phyloP scores from a whole-genome alignment of 2,329 filamentous ascomycete genomes.

The Arthrobotrys conoides region DNA sequence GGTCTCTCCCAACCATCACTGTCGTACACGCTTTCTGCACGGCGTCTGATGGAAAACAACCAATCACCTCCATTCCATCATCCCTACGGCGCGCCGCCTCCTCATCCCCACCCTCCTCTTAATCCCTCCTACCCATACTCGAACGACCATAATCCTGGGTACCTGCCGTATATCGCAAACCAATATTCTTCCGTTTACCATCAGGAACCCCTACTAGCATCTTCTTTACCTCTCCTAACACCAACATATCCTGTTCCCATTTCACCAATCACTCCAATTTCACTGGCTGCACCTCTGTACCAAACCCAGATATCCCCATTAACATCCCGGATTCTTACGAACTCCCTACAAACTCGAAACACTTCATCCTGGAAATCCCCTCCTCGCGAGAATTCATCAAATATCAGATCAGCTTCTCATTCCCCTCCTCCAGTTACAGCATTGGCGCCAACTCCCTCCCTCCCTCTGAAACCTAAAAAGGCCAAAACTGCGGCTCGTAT shows the following conservation, averaged over 20 bases:
- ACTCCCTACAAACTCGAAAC: neutral
- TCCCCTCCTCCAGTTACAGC: slow-evolving; percentile 8
- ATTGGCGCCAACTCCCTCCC: slow-evolving; percentile 16
- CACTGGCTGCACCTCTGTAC: slow-evolving; percentile 12
- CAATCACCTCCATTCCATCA: slow-evolving; percentile 59
- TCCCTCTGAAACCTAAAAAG: slow-evolving; percentile 56
- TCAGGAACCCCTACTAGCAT: slow-evolving; percentile 20
- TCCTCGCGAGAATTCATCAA: neutral
- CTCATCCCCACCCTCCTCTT: slow-evolving; percentile 15
- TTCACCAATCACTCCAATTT: slow-evolving; percentile 20
- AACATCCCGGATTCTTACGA: neutral
- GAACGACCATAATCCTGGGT: slow-evolving; percentile 13
- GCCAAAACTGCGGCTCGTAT: slow-evolving; percentile 54
- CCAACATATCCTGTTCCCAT: slow-evolving; percentile 29
- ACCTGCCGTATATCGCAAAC: slow-evolving; percentile 1
- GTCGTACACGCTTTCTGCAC: slow-evolving; percentile 31
- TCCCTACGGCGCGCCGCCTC: slow-evolving; percentile 48
- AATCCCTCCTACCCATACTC: slow-evolving; percentile 4
- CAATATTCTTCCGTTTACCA: slow-evolving; percentile 17
- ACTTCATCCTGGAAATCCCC: slow-evolving; percentile 16
- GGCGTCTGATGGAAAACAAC: slow-evolving; percentile 60
- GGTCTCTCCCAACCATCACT: slow-evolving; percentile 17
- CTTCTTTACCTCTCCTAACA: slow-evolving; percentile 6
- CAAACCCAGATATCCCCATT: slow-evolving; percentile 1
- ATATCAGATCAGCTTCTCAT: neutral